Evolutionary conservation across 2,329 filamentous ascomycete species (phyloP), one percentile per base, ranked within the genome.

Genomic region (Orbilia ellipsospora): DNA sequence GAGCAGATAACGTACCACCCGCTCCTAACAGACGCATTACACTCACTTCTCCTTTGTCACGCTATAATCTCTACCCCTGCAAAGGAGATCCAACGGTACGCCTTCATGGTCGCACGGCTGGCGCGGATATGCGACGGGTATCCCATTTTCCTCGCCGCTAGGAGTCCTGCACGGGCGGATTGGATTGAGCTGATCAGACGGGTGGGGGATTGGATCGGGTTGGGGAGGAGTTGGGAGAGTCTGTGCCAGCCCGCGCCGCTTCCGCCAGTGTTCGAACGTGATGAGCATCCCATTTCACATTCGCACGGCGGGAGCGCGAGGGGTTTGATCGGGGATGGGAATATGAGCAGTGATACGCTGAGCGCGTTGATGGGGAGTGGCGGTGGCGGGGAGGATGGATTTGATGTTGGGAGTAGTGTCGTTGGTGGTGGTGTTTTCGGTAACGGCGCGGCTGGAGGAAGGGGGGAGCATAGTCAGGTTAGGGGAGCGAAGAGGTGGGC

Each of bases 1-100:
- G 91, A 93, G 82, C 86, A 87, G 48, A 86, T 92, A 28, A 95
- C 92, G 0, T 95, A 92, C 81, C 92, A 96, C 79, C 93, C 92
- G 0, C 86, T 95, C 7, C 85, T 96, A 10, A 89, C 89, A 5
- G 92, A 96, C 78, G 90, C 90, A 0, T 86, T 96, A 0, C 92
- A 96, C 81, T 90, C 89, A 3, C 83, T 95, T 1, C 87, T 96
- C 7, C 87, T 96, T 48, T 91, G 90, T 78, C 92, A 96, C 82
- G 87, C 88, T n/a, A 87, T 96, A 8, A 83, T 92, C 6, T 92
- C 94, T 82, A 96, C 92, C 0, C 91, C 92, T 0, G 82, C 88
- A 10, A 92, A 91, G 79, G 92, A 95, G 81, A 87, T 94, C 40
- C 87, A 89, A 59, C 90, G 92, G 42, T 92, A 95, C 80, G 91